phyloP scores from a whole-genome alignment of 176 grass and related monocot genomes.

The Zoysia pacifica region DNA sequence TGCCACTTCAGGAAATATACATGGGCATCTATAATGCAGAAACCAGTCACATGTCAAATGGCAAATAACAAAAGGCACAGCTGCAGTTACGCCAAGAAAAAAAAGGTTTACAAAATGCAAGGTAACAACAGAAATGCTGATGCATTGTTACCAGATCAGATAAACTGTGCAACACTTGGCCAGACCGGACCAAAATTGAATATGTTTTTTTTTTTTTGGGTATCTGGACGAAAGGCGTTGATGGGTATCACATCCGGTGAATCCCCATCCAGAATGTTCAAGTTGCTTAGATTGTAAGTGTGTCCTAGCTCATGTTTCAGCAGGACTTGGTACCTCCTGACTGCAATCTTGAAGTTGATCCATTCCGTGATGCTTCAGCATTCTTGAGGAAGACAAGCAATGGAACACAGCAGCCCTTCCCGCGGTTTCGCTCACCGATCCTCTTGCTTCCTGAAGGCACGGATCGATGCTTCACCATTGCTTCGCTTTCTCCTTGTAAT shows the following conservation, averaged over 20 bases:
- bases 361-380: constrained; percentile 39
- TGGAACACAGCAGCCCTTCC: neutral
- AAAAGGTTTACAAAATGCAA: neutral
- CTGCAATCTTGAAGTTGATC: constrained; percentile 38
- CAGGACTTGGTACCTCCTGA: constrained; percentile 14
- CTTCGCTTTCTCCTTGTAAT: neutral
- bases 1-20: constrained; percentile 14
- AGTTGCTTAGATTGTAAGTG: neutral
- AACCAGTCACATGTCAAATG: neutral
- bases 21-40: constrained; percentile 7
- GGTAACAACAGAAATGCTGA: neutral
- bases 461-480: constrained; percentile 10
- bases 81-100: neutral
- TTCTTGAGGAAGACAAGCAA: constrained; percentile 28
- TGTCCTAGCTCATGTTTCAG: neutral
- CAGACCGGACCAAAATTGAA: constrained; percentile 33
- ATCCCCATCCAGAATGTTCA: neutral
- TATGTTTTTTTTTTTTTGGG: neutral
- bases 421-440: neutral
- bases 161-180: constrained; percentile 34
- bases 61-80: neutral
- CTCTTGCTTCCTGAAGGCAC: neutral
- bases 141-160: constrained; percentile 21
- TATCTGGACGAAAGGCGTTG: neutral
- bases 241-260: neutral